phyloP scores from a whole-genome alignment of 441 rosid genomes.

The Syzygium malaccense region DNA sequence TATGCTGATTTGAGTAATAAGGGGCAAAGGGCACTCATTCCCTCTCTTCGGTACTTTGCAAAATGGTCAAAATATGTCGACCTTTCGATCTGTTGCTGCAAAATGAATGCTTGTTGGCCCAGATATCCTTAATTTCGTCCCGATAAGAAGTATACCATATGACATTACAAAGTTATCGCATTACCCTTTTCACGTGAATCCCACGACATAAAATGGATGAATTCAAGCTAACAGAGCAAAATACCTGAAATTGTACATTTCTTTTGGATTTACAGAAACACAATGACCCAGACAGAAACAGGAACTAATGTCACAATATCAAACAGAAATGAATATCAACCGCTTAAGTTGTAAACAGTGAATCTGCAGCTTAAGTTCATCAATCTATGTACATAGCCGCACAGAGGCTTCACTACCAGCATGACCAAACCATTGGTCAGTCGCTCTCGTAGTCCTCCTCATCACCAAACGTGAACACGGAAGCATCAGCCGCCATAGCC shows the following conservation, averaged over 20 bases:
- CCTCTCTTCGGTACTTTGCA: background rate
- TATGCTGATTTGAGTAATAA: background rate
- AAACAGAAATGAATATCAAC: background rate
- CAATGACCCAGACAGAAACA: background rate
- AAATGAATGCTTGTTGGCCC: background rate
- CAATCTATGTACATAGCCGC: background rate
- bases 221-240: background rate
- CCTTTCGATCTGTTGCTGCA: background rate
- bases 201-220: background rate
- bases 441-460: constrained; percentile 94
- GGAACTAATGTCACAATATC: background rate
- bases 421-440: constrained; percentile 14
- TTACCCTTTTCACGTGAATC: background rate
- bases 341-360: background rate
- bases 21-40: background rate
- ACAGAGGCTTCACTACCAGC: background rate
- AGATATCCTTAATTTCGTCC: background rate
- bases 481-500: constrained; percentile 98
- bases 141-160: too few species aligned
- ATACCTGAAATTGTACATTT: background rate
- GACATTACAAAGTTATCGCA: background rate
- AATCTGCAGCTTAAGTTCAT: background rate
- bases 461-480: constrained; percentile 87
- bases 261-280: background rate
- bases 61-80: background rate